A percentile compares a stretch with the other conserved stretches of the same genome.
phyloP scores from a whole-genome alignment of 2,329 filamentous ascomycete genomes.

The Aspergillaceae sp. region DNA sequence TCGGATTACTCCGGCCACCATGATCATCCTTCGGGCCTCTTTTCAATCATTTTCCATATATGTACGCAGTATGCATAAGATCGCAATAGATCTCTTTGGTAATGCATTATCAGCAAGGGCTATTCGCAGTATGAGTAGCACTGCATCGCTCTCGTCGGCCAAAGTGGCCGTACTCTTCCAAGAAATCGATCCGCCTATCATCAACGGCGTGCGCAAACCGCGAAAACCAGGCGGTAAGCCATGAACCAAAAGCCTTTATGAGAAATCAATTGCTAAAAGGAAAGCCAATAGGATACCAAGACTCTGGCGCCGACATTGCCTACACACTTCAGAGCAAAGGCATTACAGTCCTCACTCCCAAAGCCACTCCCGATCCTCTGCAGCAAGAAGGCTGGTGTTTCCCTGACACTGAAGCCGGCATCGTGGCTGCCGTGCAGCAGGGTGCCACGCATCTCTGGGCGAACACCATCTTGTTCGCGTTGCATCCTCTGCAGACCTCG shows the following conservation, averaged over 20 bases:
- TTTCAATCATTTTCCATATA: too few species aligned
- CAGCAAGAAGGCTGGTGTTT: constrained; percentile 34
- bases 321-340: constrained; percentile 29
- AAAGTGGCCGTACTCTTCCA: constrained; percentile 42
- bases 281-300: constrained; percentile 35
- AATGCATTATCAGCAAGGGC: not conserved
- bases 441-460: constrained; percentile 44
- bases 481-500: constrained; percentile 42
- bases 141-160: not conserved
- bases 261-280: not conserved
- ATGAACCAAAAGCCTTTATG: not conserved
- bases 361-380: constrained; percentile 19
- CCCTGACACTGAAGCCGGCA: constrained; percentile 37
- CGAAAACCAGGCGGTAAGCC: constrained; percentile 40
- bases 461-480: constrained; percentile 44
- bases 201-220: constrained; percentile 42
- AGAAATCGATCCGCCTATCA: constrained; percentile 39
- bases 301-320: constrained; percentile 44
- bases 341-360: constrained; percentile 27
- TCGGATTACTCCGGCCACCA: too few species aligned
- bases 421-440: constrained; percentile 31
- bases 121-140: not conserved
- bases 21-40: too few species aligned
- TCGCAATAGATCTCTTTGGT: too few species aligned
- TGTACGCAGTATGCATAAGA: too few species aligned